Evolutionary conservation across 805 yeast genomes (phyloP).

Genomic region (Saccharomycopsis olivae): DNA sequence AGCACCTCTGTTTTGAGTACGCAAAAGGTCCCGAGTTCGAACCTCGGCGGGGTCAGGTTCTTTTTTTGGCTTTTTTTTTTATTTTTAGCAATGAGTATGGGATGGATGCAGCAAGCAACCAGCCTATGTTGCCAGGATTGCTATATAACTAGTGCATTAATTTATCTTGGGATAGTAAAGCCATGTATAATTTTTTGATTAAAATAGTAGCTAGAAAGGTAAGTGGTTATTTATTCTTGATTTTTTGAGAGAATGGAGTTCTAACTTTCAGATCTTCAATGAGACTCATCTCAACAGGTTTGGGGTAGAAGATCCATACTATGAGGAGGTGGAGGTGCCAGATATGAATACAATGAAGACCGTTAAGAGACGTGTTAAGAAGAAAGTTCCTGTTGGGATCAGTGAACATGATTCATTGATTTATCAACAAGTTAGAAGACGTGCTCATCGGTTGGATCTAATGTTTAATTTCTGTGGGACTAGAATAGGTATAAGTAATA

Average conservation of each 20-base stretch:
- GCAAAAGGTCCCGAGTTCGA: slow-evolving; percentile 18
- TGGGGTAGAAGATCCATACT: slow-evolving; percentile 36
- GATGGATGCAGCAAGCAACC: too few relatives aligned
- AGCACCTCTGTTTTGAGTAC: neutral
- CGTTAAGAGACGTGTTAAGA: slow-evolving; percentile 27
- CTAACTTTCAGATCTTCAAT: slow-evolving; percentile 25
- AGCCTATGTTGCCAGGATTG: too few relatives aligned
- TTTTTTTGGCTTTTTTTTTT: slow-evolving; percentile 6
- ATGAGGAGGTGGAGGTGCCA: slow-evolving; percentile 23
- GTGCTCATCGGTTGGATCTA: slow-evolving; percentile 61
- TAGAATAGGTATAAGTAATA: slow-evolving; percentile 56
- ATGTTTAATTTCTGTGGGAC: slow-evolving; percentile 52
- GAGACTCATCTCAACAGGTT: slow-evolving; percentile 27
- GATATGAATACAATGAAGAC: neutral
- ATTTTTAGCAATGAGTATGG: too few relatives aligned
- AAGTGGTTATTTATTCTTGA: neutral
- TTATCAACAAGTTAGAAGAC: slow-evolving; percentile 38
- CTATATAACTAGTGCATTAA: too few relatives aligned
- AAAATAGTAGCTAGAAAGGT: neutral
- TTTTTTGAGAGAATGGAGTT: neutral
- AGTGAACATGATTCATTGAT: slow-evolving; percentile 41
- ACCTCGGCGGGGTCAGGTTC: slow-evolving; percentile 17
- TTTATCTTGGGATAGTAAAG: too few relatives aligned
- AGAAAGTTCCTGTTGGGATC: slow-evolving; percentile 46
- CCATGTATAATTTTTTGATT: neutral